phyloP scores from a whole-genome alignment of 2,329 filamentous ascomycete species.

The Celoporthe dispersa region DNA sequence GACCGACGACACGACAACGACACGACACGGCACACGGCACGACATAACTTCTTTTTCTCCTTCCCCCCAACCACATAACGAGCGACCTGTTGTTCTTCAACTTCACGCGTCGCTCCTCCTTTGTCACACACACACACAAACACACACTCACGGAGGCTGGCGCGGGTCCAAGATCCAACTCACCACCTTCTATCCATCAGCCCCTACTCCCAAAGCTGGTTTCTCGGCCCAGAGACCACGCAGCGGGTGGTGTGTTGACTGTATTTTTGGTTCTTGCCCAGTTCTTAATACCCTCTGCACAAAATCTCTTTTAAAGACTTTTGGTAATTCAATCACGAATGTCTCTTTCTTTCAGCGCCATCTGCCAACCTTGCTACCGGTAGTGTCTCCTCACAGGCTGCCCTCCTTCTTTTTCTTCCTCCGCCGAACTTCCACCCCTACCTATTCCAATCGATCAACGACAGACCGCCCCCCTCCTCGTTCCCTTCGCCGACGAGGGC shows the following conservation, averaged over 20 bases:
- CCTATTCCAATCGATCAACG: slow-evolving; percentile 21
- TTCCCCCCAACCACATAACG: neutral
- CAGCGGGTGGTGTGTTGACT: slow-evolving; percentile 12
- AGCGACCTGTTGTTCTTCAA: slow-evolving; percentile 3
- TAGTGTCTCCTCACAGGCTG: slow-evolving; percentile 29
- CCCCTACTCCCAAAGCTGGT: slow-evolving; percentile 12
- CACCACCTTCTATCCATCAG: slow-evolving; percentile 4
- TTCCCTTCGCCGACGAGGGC: slow-evolving; percentile 14
- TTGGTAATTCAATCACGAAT: slow-evolving; percentile 27
- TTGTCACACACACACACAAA: slow-evolving; percentile 1
- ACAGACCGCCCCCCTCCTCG: slow-evolving; percentile 12
- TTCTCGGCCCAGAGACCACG: slow-evolving; percentile 20
- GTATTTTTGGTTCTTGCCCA: slow-evolving; percentile 21
- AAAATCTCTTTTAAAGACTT: slow-evolving; percentile 4
- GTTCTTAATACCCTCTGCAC: slow-evolving; percentile 23
- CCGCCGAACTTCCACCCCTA: slow-evolving; percentile 4
- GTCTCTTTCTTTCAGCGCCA: slow-evolving; percentile 29
- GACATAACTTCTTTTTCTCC: neutral
- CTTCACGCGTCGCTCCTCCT: slow-evolving; percentile 5
- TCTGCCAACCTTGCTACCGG: slow-evolving; percentile 30
- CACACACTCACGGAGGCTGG: too few species aligned
- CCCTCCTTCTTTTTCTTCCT: slow-evolving; percentile 13
- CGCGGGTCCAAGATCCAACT: neutral
- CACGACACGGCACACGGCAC: slow-evolving; percentile 10
- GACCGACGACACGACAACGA: slow-evolving; percentile 14